Evolutionary conservation across 495 filamentous ascomycete species (phyloP).

Genomic region (Talaromyces wortmannii): DNA sequence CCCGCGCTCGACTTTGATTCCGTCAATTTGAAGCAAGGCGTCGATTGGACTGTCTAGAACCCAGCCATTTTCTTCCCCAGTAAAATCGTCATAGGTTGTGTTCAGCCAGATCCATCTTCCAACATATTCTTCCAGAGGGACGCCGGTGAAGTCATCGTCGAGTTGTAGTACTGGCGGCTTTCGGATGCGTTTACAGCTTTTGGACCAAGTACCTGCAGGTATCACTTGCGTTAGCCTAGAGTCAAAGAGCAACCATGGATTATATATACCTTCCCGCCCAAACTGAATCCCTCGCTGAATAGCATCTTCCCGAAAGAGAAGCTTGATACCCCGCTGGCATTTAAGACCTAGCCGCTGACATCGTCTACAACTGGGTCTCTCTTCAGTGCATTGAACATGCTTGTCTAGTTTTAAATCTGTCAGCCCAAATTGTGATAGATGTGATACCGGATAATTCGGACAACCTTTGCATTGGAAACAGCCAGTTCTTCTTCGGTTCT

Average conservation of each 20-base stretch:
- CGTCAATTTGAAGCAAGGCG: not conserved
- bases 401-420: constrained; percentile 1
- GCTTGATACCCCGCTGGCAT: constrained; percentile 9
- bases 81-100: constrained; percentile 6
- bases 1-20: not conserved
- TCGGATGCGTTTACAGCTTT: constrained; percentile 2
- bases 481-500: constrained; percentile 11
- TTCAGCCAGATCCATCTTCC: constrained; percentile 12
- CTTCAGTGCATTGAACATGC: constrained; percentile 15
- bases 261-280: constrained; percentile 10
- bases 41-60: not conserved
- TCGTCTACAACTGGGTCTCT: constrained; percentile 9
- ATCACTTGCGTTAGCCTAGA: not conserved
- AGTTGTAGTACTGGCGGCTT: constrained; percentile 1
- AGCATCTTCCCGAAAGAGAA: constrained; percentile 14
- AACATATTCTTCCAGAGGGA: constrained; percentile 8
- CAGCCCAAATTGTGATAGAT: not conserved
- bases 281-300: constrained; percentile 12
- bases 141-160: constrained; percentile 1
- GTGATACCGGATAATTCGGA: not conserved
- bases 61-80: not conserved
- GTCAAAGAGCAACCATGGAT: not conserved
- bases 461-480: constrained; percentile 14
- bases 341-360: constrained; percentile 6
- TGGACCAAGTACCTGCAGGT: constrained; percentile 1